These are phyloP conservation scores for Lentinula novae-zelandiae DNA, from an alignment of 1,284 basidiomycete genomes.

Conservation along the genomic window DNA sequence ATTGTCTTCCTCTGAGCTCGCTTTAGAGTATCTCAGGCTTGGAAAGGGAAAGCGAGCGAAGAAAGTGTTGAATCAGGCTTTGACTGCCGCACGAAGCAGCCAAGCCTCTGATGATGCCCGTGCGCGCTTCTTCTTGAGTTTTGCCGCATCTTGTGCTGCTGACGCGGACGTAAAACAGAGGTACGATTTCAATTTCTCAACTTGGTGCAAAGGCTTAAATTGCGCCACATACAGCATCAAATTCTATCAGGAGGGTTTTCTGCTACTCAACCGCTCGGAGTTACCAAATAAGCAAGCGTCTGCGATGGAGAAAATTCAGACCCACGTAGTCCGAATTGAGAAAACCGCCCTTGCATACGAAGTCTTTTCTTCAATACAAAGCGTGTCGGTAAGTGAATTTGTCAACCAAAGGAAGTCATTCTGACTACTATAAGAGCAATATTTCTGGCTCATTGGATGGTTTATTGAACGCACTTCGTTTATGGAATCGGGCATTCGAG, in stretches of 20 bases:
- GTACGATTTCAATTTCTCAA: constrained; percentile 33
- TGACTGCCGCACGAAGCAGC: constrained; percentile 40
- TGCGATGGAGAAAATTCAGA: constrained; percentile 53
- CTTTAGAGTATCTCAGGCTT: constrained; percentile 72
- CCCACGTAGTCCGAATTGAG: constrained; percentile 58
- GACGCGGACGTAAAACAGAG: constrained; percentile 60
- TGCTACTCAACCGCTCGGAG: constrained; percentile 35
- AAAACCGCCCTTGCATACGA: constrained; percentile 68
- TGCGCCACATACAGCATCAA: constrained; percentile 34
- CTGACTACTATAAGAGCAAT: constrained; percentile 52
- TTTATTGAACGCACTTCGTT: constrained; percentile 68
- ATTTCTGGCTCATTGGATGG: constrained; percentile 55
- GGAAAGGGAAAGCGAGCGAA: constrained; percentile 71
- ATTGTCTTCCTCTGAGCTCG: constrained; percentile 63
- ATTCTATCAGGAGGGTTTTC: constrained; percentile 57
- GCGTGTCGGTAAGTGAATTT: constrained; percentile 49
- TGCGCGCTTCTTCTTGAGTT: constrained; percentile 58
- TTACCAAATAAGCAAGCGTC: constrained; percentile 46
- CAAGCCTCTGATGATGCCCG: constrained; percentile 45
- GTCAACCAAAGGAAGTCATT: background rate
- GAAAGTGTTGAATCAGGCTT: constrained; percentile 56
- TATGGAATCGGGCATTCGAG: constrained; percentile 79
- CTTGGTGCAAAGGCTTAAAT: constrained; percentile 5
- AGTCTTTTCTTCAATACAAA: constrained; percentile 66
- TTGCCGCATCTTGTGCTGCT: constrained; percentile 63